Conservation (phyloP, 169 alveolate genomes). For the Plasmodium billcollinsi region DNA sequence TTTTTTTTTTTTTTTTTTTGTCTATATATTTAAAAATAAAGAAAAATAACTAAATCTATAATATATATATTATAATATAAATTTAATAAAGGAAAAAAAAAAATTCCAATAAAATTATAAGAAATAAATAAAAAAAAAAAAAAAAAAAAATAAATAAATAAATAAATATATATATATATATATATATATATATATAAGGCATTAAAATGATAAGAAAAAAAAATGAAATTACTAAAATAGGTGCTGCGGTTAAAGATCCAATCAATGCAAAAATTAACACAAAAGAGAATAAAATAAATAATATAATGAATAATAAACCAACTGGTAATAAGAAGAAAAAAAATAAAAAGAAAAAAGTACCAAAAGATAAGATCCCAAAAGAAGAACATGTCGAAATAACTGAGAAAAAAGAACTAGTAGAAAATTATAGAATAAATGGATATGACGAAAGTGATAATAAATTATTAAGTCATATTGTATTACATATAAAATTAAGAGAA, state of each 20-base stretch:
- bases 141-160: too few relatives aligned
- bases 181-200: too few relatives aligned
- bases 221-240: constrained; percentile 13
- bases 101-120: too few relatives aligned
- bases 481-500: constrained; percentile 68
- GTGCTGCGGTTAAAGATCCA: constrained; percentile 2
- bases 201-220: constrained; percentile 9
- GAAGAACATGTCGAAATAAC: constrained; percentile 80
- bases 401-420: constrained; percentile 78
- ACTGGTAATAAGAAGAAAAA: constrained; percentile 32
- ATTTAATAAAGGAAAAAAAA: too few relatives aligned
- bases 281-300: neutral
- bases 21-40: too few relatives aligned
- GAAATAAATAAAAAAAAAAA: too few relatives aligned
- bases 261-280: neutral
- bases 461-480: constrained; percentile 16
- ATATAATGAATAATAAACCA: neutral
- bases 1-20: too few relatives aligned
- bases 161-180: too few relatives aligned
- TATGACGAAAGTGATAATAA: constrained; percentile 75
- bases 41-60: too few relatives aligned
- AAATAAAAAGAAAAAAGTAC: constrained; percentile 45
- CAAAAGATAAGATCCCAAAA: constrained; percentile 79
- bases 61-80: too few relatives aligned
- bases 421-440: constrained; percentile 78